Evolutionary conservation across 371 early-diverging fungal species (phyloP), one percentile per base, ranked within the genome.

Genomic region (Circinella minor): DNA sequence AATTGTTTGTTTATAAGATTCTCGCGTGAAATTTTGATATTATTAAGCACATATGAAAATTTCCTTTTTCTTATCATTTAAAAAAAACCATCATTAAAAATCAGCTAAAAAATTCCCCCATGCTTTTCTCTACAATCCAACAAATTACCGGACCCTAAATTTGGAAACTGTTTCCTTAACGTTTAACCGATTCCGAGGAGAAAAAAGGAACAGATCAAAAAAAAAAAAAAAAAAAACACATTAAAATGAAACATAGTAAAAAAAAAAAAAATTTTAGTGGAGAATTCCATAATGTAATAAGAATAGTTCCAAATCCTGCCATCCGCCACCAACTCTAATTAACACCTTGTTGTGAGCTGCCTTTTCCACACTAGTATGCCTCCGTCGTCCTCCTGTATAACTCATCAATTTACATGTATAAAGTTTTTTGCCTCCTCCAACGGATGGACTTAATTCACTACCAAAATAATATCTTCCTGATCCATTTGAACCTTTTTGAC

Each of bases 281-380:
- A 84, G 72, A 60, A 76, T 76, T 67, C 77, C 81, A 59, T 87
- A 86, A 55, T 88, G 87, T 17, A 90, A 67, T 59, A 90, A 78
- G 64, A 88, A 90, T 57, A 86, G 80, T 47, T 90, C 89, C 68
- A 90, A 70, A 71, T 88, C 89, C 65, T 88, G 86, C 89, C 89
- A 90, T 10, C 90, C 89, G 37, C 89, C 88, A 38, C 90, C 89
- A 0, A 89, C 88, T 39, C 89, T 83, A 38, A 88, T 84, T 37
- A 88, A 67, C 5, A 89, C 89, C 73, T 89, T 89, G 63, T 83
- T 84, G 6, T 75, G 71, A 49, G 73, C 71, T 34, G 68, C 38
- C 17, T 72, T 61, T 69, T 62, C 37, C 14, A 64, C 54, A 38
- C 17, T 43, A 15, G 51, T 61, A 48, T 38, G 59, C 37, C 61